These are phyloP conservation scores for Smallanthus sonchifolius DNA, from an alignment of 129 eudicot species.

Conservation along the genomic window DNA sequence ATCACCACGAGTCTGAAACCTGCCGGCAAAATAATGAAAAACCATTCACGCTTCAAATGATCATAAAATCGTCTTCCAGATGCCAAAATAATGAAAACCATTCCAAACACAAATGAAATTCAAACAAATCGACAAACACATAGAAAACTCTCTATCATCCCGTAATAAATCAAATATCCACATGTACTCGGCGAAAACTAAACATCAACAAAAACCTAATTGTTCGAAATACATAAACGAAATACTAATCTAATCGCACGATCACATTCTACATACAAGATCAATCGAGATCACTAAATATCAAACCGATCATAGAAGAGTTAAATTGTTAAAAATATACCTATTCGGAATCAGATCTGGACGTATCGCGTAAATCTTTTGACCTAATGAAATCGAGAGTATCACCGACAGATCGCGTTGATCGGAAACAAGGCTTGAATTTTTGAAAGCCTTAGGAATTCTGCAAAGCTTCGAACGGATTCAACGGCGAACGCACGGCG, in stretches of 20 bases:
- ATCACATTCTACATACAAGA: constrained; percentile 2
- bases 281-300: not conserved
- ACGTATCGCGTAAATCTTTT: constrained; percentile 10
- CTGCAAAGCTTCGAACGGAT: constrained; percentile 1
- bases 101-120: not conserved
- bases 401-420: constrained; percentile 15
- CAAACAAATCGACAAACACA: not conserved
- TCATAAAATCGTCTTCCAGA: not conserved
- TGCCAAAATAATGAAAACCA: not conserved
- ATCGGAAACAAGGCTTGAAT: not conserved
- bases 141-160: not conserved
- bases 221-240: not conserved
- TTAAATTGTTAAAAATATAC: constrained; percentile 3
- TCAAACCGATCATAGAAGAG: not conserved
- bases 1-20: constrained; percentile 3
- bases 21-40: no score
- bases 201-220: constrained; percentile 11
- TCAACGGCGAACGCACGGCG: constrained; percentile 12
- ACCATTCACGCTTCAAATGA: not conserved
- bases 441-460: not conserved
- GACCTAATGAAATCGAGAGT: constrained; percentile 4
- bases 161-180: not conserved
- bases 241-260: not conserved
- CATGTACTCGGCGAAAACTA: not conserved
- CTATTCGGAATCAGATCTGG: constrained; percentile 35